Conservation (phyloP, 306 rosid species). For the Quercus berberidifolia region DNA sequence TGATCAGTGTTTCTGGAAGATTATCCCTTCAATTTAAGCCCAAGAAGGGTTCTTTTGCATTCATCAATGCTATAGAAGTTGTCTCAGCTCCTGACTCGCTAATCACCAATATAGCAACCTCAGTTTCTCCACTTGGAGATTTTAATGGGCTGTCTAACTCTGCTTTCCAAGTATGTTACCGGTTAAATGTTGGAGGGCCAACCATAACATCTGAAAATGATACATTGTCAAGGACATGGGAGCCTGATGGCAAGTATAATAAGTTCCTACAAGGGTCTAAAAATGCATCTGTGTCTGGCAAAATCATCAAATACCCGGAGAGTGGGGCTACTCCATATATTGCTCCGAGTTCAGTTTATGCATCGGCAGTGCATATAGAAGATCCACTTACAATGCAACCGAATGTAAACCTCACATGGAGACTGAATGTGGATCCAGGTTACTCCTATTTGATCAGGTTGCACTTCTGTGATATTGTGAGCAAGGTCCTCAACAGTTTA, state of each 20-base stretch:
- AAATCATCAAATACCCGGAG: slow-evolving; percentile 39
- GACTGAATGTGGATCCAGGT: slow-evolving; percentile 48
- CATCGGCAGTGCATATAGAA: slow-evolving; percentile 48
- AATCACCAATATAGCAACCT: slow-evolving; percentile 37
- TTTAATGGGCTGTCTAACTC: slow-evolving; percentile 36
- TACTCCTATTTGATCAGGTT: slow-evolving; percentile 69
- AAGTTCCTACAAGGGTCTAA: slow-evolving; percentile 47
- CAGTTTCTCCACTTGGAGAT: slow-evolving; percentile 36
- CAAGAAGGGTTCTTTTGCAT: slow-evolving; percentile 50
- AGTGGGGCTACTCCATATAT: slow-evolving; percentile 36
- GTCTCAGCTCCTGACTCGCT: slow-evolving; percentile 73
- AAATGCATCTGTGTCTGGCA: slow-evolving; percentile 27
- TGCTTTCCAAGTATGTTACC: slow-evolving; percentile 52
- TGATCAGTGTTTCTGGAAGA: slow-evolving; percentile 41
- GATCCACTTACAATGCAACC: slow-evolving; percentile 33
- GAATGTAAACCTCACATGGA: slow-evolving; percentile 70
- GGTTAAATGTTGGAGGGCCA: slow-evolving; percentile 74
- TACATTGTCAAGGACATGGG: slow-evolving; percentile 73
- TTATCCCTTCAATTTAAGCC: slow-evolving; percentile 70
- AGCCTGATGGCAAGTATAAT: slow-evolving; percentile 46
- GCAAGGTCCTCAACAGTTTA: slow-evolving; percentile 36
- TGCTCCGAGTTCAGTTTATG: slow-evolving; percentile 62
- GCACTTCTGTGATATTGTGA: slow-evolving; percentile 89
- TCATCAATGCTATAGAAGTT: slow-evolving; percentile 76
- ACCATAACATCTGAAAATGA: slow-evolving; percentile 40